These are phyloP conservation scores for Alternaria longipes DNA, from an alignment of 2,329 filamentous ascomycete genomes.

Conservation along the genomic window DNA sequence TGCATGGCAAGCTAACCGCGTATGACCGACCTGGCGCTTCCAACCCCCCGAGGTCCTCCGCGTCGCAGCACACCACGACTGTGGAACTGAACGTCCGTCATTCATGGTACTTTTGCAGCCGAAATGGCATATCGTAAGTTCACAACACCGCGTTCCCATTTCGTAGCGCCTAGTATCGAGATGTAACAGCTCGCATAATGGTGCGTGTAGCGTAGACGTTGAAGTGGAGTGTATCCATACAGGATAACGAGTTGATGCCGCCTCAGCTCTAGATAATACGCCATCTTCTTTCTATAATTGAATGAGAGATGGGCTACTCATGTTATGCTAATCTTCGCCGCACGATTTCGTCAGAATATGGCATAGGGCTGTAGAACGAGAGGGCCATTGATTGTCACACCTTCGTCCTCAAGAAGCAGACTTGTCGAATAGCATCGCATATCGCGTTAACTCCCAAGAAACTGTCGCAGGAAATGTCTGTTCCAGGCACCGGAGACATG, in stretches of 20 bases:
- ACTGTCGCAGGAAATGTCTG: not conserved
- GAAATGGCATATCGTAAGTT: not conserved
- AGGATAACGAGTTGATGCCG: not conserved
- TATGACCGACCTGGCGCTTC: not conserved
- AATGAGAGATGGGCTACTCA: not conserved
- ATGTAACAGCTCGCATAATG: not conserved
- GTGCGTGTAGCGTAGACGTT: not conserved
- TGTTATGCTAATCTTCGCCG: not conserved
- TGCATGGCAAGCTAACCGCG: slow-evolving; percentile 9
- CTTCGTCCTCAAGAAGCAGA: not conserved
- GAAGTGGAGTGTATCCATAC: not conserved
- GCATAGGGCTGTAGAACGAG: not conserved
- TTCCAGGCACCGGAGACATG: not conserved
- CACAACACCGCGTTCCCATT: not conserved
- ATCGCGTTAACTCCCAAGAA: not conserved
- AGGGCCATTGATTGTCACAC: not conserved
- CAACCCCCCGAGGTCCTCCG: not conserved
- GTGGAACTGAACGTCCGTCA: not conserved
- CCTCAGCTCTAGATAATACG: not conserved
- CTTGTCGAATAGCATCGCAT: not conserved
- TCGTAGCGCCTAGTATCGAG: accelerated
- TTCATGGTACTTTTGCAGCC: not conserved
- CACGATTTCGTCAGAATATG: not conserved
- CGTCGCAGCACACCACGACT: not conserved
- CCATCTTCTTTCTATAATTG: not conserved